A percentile compares a stretch with the other conserved stretches of the same genome.
These are phyloP conservation scores for Aspergillus quadrilineatus DNA, from an alignment of 2,329 filamentous ascomycete genomes.

Conservation along the genomic window DNA sequence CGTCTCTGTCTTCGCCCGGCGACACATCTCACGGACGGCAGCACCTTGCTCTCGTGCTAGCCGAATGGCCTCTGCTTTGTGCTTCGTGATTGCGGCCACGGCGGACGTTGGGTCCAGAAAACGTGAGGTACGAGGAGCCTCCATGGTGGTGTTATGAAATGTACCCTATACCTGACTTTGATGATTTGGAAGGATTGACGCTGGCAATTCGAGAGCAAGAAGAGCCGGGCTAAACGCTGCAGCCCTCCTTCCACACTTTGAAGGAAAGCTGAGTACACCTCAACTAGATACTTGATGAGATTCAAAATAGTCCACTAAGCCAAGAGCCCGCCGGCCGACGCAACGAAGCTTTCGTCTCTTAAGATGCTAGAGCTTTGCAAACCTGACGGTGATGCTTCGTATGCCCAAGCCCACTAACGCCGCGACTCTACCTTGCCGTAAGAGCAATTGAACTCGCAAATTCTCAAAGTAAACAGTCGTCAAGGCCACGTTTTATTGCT, in stretches of 20 bases:
- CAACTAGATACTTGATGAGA: neutral
- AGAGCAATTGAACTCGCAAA: neutral
- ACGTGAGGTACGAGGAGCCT: constrained; percentile 28
- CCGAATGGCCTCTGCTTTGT: constrained; percentile 50
- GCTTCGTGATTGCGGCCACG: constrained; percentile 47
- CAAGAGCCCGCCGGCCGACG: neutral
- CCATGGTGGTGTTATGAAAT: constrained; percentile 15
- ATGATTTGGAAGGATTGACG: neutral
- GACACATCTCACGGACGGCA: constrained; percentile 49
- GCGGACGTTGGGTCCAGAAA: constrained; percentile 44
- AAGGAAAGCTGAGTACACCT: neutral
- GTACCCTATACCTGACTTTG: neutral
- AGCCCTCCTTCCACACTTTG: neutral
- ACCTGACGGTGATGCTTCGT: neutral
- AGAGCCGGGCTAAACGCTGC: neutral
- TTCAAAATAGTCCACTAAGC: neutral
- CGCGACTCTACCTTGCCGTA: neutral
- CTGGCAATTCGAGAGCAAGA: neutral
- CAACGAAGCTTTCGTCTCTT: neutral
- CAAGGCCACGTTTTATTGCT: neutral
- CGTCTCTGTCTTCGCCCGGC: constrained; percentile 43
- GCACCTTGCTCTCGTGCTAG: constrained; percentile 47
- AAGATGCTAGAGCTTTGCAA: neutral
- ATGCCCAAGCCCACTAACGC: neutral
- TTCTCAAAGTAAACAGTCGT: neutral